Conservation (phyloP, 2,329 filamentous ascomycete genomes). For the Cryphonectria parasitica region DNA sequence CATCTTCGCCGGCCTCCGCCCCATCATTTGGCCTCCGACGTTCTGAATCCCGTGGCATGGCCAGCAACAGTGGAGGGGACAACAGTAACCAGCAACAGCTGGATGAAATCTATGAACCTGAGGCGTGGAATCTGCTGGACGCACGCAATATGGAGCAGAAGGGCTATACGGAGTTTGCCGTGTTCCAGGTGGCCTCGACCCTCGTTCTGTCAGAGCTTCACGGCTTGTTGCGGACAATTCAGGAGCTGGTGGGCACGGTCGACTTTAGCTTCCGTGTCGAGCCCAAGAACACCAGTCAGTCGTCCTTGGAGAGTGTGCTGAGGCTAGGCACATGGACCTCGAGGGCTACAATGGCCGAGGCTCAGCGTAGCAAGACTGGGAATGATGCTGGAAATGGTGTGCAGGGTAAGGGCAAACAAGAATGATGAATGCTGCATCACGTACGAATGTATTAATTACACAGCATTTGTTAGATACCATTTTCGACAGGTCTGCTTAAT, state of each 20-base stretch:
- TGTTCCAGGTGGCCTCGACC: slow-evolving; percentile 71
- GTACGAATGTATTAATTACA: background rate
- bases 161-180: slow-evolving; percentile 75
- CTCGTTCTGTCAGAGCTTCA: slow-evolving; percentile 72
- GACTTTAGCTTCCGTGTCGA: slow-evolving; percentile 71
- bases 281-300: slow-evolving; percentile 24
- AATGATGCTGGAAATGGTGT: background rate
- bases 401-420: slow-evolving; percentile 21
- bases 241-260: slow-evolving; percentile 71
- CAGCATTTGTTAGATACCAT: background rate
- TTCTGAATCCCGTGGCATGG: background rate
- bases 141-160: slow-evolving; percentile 69
- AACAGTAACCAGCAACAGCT: background rate
- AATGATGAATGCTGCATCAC: slow-evolving; percentile 6
- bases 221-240: slow-evolving; percentile 64
- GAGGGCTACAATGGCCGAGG: slow-evolving; percentile 14
- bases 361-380: background rate
- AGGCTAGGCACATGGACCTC: slow-evolving; percentile 25
- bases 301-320: slow-evolving; percentile 15
- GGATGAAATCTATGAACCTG: background rate
- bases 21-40: background rate
- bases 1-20: background rate
- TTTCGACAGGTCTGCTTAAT: too few relatives aligned
- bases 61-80: background rate
- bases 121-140: slow-evolving; percentile 55